Conservation (phyloP, 2,329 filamentous ascomycete genomes). For the Penicillium crustosum region DNA sequence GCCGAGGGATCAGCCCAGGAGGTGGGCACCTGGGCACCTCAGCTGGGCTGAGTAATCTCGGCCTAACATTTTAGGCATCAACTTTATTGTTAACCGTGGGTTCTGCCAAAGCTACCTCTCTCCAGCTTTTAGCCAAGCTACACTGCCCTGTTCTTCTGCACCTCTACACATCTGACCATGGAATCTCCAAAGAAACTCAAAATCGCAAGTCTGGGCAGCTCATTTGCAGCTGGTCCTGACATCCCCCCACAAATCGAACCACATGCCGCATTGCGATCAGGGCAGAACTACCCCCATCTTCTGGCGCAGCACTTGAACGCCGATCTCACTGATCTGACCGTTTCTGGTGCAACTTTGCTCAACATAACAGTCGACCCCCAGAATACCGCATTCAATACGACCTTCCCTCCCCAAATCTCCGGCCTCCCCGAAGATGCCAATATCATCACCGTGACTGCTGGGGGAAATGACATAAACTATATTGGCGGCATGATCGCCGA, state of each 20-base stretch:
- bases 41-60: background rate
- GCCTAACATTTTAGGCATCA: background rate
- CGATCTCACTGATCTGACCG: constrained; percentile 16
- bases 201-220: constrained; percentile 19
- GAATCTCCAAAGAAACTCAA: constrained; percentile 4
- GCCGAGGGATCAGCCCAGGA: too few relatives aligned
- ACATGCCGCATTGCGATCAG: constrained; percentile 13
- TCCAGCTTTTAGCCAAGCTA: background rate
- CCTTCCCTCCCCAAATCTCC: constrained; percentile 15
- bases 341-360: constrained; percentile 19
- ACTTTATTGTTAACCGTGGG: background rate
- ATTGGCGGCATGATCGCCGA: constrained; percentile 18
- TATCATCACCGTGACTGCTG: constrained; percentile 18
- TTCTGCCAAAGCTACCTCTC: background rate
- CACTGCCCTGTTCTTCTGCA: background rate
- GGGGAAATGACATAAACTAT: constrained; percentile 20
- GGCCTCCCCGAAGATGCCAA: constrained; percentile 13
- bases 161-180: background rate
- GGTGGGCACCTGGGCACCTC: background rate
- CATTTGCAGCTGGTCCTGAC: constrained; percentile 19
- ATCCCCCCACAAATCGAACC: constrained; percentile 18
- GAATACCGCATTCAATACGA: background rate
- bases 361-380: constrained; percentile 17
- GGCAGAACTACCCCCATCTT: constrained; percentile 19
- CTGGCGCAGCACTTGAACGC: constrained; percentile 13